Conservation (phyloP, 257 asterid genomes). For the Solanum clarkiae region DNA sequence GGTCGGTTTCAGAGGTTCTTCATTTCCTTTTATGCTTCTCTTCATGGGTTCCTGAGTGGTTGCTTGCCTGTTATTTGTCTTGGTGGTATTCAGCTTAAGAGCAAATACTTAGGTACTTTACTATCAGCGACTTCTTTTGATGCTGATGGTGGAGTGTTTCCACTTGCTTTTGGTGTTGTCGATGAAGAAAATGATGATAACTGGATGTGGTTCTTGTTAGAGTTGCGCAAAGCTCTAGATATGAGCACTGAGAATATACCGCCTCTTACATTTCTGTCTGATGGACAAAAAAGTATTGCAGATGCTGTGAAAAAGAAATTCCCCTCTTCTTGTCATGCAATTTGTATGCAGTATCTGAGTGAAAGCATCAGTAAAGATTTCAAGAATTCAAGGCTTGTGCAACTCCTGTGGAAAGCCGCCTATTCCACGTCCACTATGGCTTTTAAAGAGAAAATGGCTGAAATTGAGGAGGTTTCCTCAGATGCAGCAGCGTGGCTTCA, state of each 20-base stretch:
- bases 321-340: constrained; percentile 32
- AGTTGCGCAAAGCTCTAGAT: constrained; percentile 46
- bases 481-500: constrained; percentile 53
- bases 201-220: constrained; percentile 76
- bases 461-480: constrained; percentile 45
- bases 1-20: constrained; percentile 57
- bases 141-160: constrained; percentile 65
- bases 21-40: constrained; percentile 50
- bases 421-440: constrained; percentile 34
- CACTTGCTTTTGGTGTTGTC: constrained; percentile 59
- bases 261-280: constrained; percentile 39
- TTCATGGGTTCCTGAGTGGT: constrained; percentile 49
- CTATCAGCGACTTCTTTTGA: constrained; percentile 70
- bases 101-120: constrained; percentile 59
- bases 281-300: constrained; percentile 37
- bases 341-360: constrained; percentile 54
- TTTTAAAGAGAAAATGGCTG: constrained; percentile 48
- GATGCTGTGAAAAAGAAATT: constrained; percentile 56
- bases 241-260: constrained; percentile 37
- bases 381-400: constrained; percentile 57
- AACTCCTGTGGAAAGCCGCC: constrained; percentile 62
- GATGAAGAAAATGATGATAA: constrained; percentile 58
- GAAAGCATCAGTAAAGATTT: constrained; percentile 60
- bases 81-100: constrained; percentile 52
- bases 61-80: constrained; percentile 60